These are phyloP conservation scores for Solanum ossicruentum DNA, from an alignment of 257 asterid genomes.

Conservation along the genomic window DNA sequence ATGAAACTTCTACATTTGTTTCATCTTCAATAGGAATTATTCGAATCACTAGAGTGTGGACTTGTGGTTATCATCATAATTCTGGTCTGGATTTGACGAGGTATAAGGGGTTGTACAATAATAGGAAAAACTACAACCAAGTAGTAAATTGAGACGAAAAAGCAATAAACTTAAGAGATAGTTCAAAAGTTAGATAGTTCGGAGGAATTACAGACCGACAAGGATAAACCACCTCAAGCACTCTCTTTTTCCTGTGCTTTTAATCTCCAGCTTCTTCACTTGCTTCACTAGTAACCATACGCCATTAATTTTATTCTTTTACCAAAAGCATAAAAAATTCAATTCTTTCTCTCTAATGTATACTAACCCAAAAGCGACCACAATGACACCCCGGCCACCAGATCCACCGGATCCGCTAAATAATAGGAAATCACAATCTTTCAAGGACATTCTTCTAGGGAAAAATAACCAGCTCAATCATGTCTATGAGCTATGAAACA, in stretches of 20 bases:
- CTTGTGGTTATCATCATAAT: slow-evolving; percentile 7
- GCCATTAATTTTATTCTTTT: no score
- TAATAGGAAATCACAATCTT: no score
- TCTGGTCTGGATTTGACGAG: not conserved
- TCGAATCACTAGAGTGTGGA: slow-evolving; percentile 14
- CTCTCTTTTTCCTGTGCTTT: slow-evolving; percentile 2
- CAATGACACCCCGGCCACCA: no score
- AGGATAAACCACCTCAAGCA: slow-evolving; percentile 20
- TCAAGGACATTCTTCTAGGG: no score
- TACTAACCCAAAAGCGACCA: no score
- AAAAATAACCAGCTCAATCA: no score
- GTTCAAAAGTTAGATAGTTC: slow-evolving; percentile 9
- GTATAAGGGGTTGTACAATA: slow-evolving; percentile 12
- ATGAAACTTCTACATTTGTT: not conserved
- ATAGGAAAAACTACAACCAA: not conserved
- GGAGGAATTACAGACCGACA: slow-evolving; percentile 15
- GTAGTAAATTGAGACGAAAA: not conserved
- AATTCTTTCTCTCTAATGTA: no score
- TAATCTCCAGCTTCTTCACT: slow-evolving; percentile 21
- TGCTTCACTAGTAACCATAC: slow-evolving; percentile 38
- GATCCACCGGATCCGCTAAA: no score
- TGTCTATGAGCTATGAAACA: no score
- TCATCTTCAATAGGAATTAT: slow-evolving; percentile 22
- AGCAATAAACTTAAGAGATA: not conserved
- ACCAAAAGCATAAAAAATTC: no score